Percentiles rank a stretch among this genome's conserved stretches.
Conservation (phyloP, 2,329 filamentous ascomycete species). For the Cercospora zeina region DNA sequence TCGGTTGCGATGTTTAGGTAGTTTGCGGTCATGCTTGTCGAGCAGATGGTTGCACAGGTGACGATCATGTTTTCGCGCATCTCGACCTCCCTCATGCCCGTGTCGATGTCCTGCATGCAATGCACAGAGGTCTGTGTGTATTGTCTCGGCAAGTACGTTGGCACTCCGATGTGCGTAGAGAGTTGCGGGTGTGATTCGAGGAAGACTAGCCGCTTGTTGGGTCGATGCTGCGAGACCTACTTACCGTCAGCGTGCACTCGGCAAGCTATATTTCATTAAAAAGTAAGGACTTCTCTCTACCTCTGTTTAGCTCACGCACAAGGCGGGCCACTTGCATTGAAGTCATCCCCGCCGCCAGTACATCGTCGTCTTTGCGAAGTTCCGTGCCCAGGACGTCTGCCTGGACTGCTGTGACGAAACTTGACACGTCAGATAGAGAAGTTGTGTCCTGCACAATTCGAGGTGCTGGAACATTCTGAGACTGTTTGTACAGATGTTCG, state of each 20-base stretch:
- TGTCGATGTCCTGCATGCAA: not conserved
- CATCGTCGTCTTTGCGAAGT: constrained; percentile 16
- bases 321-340: constrained; percentile 45
- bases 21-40: not conserved
- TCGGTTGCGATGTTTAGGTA: not conserved
- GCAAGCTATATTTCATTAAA: not conserved
- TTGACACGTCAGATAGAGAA: not conserved
- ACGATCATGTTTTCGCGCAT: not conserved
- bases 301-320: constrained; percentile 9
- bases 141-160: not conserved
- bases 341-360: constrained; percentile 20
- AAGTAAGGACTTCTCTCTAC: not conserved
- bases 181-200: constrained; percentile 1
- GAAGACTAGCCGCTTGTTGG: not conserved
- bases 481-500: not conserved
- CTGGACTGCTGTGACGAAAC: not conserved
- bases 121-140: not conserved
- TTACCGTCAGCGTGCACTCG: not conserved
- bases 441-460: not conserved
- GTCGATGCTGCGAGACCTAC: not conserved
- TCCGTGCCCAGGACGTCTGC: not conserved
- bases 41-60: not conserved
- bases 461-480: not conserved
- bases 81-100: not conserved
- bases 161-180: not conserved